Percentiles rank a stretch among this genome's conserved stretches.
phyloP scores from a whole-genome alignment of 1,139 yeast species.

The Kodamaea sp. region DNA sequence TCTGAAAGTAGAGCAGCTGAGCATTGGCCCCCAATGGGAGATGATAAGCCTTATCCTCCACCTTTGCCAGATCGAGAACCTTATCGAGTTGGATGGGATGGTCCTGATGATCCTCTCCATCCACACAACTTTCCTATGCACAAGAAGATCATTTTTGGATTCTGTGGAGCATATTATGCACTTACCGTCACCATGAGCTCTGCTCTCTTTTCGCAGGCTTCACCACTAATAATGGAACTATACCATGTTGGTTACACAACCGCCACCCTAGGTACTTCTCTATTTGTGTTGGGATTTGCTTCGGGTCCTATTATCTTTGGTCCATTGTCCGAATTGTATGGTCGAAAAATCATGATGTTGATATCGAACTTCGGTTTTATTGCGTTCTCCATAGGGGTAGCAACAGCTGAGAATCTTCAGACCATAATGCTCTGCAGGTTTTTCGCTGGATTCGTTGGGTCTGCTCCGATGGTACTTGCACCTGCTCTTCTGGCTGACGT shows the following conservation, averaged over 20 bases:
- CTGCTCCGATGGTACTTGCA: constrained; percentile 79
- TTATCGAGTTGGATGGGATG: constrained; percentile 60
- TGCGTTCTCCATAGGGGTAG: constrained; percentile 68
- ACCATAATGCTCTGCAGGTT: constrained; percentile 73
- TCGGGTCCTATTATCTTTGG: constrained; percentile 83
- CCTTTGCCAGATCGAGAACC: constrained; percentile 49
- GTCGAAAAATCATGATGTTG: constrained; percentile 61
- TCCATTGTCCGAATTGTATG: constrained; percentile 74
- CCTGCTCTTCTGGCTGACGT: constrained; percentile 84
- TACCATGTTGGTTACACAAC: constrained; percentile 57
- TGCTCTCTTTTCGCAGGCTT: constrained; percentile 60
- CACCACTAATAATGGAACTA: constrained; percentile 36
- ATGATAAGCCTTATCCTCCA: constrained; percentile 54
- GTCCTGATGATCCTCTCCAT: constrained; percentile 59
- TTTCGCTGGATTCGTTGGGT: constrained; percentile 74
- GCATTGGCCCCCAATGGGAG: constrained; percentile 55
- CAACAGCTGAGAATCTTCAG: constrained; percentile 71
- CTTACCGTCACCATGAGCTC: constrained; percentile 59
- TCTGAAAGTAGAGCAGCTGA: no score
- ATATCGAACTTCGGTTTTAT: constrained; percentile 56
- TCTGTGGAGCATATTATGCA: constrained; percentile 26
- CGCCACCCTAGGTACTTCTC: constrained; percentile 64
- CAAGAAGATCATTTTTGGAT: constrained; percentile 31
- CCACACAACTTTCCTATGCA: constrained; percentile 60
- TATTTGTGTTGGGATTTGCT: constrained; percentile 80